A percentile compares a stretch with the other conserved stretches of the same genome.
Evolutionary conservation across 2,329 filamentous ascomycete genomes (phyloP).

Genomic region (Bipolaris bicolor): DNA sequence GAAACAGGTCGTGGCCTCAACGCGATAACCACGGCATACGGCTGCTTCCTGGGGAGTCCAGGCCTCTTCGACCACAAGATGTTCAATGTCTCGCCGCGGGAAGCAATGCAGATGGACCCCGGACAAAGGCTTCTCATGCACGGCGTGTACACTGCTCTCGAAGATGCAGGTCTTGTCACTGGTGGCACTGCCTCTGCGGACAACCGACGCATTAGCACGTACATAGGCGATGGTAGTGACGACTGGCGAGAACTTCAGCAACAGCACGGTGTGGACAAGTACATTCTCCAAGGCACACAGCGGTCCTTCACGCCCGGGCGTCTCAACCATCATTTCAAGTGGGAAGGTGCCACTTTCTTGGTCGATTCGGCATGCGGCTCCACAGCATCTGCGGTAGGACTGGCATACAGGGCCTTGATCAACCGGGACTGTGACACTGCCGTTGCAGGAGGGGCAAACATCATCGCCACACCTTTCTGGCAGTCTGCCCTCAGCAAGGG

Average conservation of each 20-base stretch:
- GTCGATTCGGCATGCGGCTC: slow-evolving; percentile 47
- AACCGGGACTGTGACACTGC: slow-evolving; percentile 34
- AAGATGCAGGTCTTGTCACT: slow-evolving; percentile 78
- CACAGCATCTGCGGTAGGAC: slow-evolving; percentile 33
- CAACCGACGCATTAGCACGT: slow-evolving; percentile 70
- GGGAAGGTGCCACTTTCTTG: slow-evolving; percentile 48
- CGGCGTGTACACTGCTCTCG: slow-evolving; percentile 79
- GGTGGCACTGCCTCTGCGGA: slow-evolving; percentile 68
- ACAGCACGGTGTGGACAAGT: slow-evolving; percentile 54
- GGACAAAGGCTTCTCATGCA: slow-evolving; percentile 76
- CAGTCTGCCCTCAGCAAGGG: slow-evolving; percentile 18
- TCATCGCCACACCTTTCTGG: slow-evolving; percentile 16
- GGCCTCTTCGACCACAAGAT: slow-evolving; percentile 81
- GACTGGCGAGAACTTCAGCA: slow-evolving; percentile 74
- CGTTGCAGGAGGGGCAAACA: slow-evolving; percentile 29
- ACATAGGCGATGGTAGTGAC: slow-evolving; percentile 76
- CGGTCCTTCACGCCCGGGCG: slow-evolving; percentile 60
- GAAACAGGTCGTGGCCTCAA: slow-evolving; percentile 68
- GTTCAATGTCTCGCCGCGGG: slow-evolving; percentile 85
- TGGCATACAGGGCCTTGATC: slow-evolving; percentile 36
- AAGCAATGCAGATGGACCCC: slow-evolving; percentile 80
- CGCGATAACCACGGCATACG: too few species aligned
- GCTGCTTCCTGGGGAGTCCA: slow-evolving; percentile 73
- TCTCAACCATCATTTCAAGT: slow-evolving; percentile 48
- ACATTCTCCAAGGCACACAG: slow-evolving; percentile 59